Evolutionary conservation across 2,329 filamentous ascomycete genomes (phyloP).

Genomic region (Pyricularia grisea): DNA sequence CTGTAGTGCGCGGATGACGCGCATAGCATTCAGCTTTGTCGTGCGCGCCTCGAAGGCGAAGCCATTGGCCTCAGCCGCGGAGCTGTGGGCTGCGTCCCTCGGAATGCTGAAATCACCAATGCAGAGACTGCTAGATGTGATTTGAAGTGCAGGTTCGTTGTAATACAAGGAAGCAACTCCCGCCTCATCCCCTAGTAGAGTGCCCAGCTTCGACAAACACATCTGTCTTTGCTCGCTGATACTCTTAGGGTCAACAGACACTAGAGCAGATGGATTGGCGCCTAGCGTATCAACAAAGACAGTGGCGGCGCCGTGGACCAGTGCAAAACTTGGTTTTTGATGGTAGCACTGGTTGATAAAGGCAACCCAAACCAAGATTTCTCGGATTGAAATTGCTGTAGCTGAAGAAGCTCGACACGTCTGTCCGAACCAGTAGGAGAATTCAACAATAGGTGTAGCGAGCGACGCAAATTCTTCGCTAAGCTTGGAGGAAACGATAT

Average conservation of each 20-base stretch:
- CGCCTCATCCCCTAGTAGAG: constrained; percentile 49
- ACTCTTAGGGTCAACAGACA: constrained; percentile 61
- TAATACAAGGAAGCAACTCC: constrained; percentile 60
- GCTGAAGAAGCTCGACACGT: constrained; percentile 68
- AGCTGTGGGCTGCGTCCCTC: constrained; percentile 34
- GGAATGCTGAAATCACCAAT: constrained; percentile 69
- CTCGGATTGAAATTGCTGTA: constrained; percentile 79
- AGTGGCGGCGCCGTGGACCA: constrained; percentile 82
- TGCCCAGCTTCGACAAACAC: constrained; percentile 65
- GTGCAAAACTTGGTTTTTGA: constrained; percentile 31
- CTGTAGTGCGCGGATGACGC: constrained; percentile 81
- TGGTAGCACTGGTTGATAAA: constrained; percentile 67
- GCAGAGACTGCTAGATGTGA: constrained; percentile 43
- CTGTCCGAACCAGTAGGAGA: constrained; percentile 86
- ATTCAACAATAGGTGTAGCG: constrained; percentile 66
- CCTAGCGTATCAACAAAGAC: constrained; percentile 94
- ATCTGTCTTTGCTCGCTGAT: constrained; percentile 61
- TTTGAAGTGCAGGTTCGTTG: constrained; percentile 46
- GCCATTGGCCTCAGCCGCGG: constrained; percentile 25
- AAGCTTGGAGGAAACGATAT: constrained; percentile 77
- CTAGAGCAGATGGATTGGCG: constrained; percentile 83
- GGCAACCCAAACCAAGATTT: constrained; percentile 85
- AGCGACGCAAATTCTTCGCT: constrained; percentile 41
- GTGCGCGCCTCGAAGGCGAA: constrained; percentile 86
- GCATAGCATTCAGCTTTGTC: constrained; percentile 81